Percentiles rank a stretch among this genome's conserved stretches.
Conservation (phyloP, 305 asterid genomes). For the Rubia tinctorum region DNA sequence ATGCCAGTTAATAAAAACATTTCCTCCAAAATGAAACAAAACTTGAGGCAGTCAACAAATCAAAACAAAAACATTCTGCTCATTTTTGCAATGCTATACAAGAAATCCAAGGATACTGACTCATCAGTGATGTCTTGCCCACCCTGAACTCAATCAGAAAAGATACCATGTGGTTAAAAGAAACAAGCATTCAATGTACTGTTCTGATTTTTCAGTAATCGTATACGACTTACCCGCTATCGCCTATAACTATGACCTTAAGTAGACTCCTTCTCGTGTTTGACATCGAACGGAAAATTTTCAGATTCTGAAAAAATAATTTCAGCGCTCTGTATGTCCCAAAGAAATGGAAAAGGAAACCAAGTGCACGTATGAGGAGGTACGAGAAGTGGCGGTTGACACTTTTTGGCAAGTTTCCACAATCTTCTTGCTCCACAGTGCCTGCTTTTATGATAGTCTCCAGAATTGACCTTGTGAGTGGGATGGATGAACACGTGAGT, state of each 20-base stretch:
- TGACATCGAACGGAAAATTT: constrained; percentile 37
- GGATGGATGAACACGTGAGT: constrained; percentile 18
- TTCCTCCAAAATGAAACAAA: neutral
- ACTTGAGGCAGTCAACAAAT: neutral
- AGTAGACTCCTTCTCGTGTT: constrained; percentile 56
- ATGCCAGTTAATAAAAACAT: constrained; percentile 12
- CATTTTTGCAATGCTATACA: neutral
- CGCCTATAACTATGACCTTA: constrained; percentile 74
- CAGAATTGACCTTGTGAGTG: neutral
- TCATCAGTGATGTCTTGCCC: constrained; percentile 72
- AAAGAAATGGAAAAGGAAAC: neutral
- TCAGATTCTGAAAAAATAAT: neutral
- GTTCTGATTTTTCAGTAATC: neutral
- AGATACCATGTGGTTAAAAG: neutral
- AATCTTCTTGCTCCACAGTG: constrained; percentile 5
- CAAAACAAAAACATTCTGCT: neutral
- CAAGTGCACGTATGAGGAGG: neutral
- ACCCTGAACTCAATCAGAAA: constrained; percentile 49
- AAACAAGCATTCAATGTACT: constrained; percentile 12
- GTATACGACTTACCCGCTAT: constrained; percentile 51
- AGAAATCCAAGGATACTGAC: constrained; percentile 52
- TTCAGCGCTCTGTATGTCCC: too few relatives aligned
- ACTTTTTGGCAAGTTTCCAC: constrained; percentile 8
- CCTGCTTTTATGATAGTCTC: constrained; percentile 7
- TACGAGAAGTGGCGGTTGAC: neutral